Base-by-base conservation (phyloP, 345 rosid genomes). In the Mangifera indica region DNA sequence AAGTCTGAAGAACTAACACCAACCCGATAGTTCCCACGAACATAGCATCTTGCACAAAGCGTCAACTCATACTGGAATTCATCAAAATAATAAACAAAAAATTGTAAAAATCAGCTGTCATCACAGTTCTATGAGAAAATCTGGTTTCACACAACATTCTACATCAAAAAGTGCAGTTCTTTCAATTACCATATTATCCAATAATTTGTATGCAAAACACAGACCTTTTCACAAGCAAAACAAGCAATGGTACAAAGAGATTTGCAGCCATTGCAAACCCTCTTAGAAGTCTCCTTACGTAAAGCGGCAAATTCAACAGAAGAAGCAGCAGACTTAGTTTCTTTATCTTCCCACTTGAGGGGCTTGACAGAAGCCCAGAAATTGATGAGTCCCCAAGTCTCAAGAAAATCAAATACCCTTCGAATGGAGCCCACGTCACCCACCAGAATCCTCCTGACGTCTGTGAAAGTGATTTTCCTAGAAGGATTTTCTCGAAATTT, bases 41-140 rank as follows among this genome's bases (percentile, higher is more conserved):
- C 98, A 78, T 91, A 91, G 85, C 98, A 93, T 70, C 98, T 89
- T 5, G 97, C 98, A 76, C 98, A 93, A 59, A 93, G 87, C 54
- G 96, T 90, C 76, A 90, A 82, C 64, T 89, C 93, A 79, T 87
- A 81, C 98, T 89, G 91, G 55, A 67, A 55, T 26, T 65, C 18
- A 46, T 1, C 74, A 42, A 49, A 20, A 29, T 40, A 13, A 21
- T 45, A 45, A n/a, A 1, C 32, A 12, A 45, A 18, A 71, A 1
- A 34, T 34, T n/a, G 21, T 20, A 60, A 61, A 61, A 34, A 37
- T 37, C 24, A 26, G 24, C 17, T 20, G n/a, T 2, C 4, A 8
- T 14, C 12, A 9, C 22, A 2, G n/a, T 25, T 58, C 37, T 20
- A 34, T 51, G 11, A 58, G 61, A 45, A 14, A 45, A 21, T 44